Evolutionary conservation across 768 basidiomycete genomes (phyloP).

Genomic region (Termitomyces sp.): DNA sequence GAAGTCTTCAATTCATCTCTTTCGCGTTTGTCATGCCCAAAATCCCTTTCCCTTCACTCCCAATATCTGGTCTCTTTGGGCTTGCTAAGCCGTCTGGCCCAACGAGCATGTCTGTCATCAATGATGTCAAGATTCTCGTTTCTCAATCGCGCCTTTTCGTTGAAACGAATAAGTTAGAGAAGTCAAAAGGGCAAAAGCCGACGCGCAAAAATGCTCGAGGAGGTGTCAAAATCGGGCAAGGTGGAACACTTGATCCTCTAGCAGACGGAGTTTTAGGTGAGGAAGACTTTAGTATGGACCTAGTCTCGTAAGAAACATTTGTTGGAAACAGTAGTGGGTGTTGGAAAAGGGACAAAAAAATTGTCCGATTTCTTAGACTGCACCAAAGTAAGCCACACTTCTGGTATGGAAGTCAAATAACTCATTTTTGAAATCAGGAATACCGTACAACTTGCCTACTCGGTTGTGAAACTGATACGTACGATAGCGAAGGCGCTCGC

Average conservation of each 20-base stretch:
- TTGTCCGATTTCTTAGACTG: slow-evolving; percentile 81
- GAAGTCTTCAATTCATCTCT: too few relatives aligned
- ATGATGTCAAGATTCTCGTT: slow-evolving; percentile 79
- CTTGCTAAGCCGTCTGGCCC: slow-evolving; percentile 90
- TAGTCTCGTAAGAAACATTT: slow-evolving; percentile 2
- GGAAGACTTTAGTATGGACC: neutral
- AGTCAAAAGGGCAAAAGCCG: slow-evolving; percentile 42
- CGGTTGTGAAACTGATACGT: slow-evolving; percentile 92
- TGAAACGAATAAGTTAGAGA: slow-evolving; percentile 49
- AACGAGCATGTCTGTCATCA: slow-evolving; percentile 87
- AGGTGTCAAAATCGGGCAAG: slow-evolving; percentile 81
- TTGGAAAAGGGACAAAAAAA: slow-evolving; percentile 87
- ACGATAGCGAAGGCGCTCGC: slow-evolving; percentile 84
- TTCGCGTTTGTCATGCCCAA: slow-evolving; percentile 55
- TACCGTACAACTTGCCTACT: slow-evolving; percentile 87
- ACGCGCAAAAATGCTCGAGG: slow-evolving; percentile 40
- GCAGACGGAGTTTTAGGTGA: slow-evolving; percentile 93
- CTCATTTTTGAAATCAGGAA: slow-evolving; percentile 47
- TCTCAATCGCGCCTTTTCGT: slow-evolving; percentile 76
- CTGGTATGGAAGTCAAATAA: neutral
- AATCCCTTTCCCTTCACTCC: slow-evolving; percentile 42
- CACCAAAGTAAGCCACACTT: slow-evolving; percentile 56
- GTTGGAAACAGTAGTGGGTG: slow-evolving; percentile 67
- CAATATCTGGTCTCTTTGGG: slow-evolving; percentile 80
- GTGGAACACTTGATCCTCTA: slow-evolving; percentile 93